Conservation (phyloP, 2,329 filamentous ascomycete genomes). For the Exophiala xenobiotica region DNA sequence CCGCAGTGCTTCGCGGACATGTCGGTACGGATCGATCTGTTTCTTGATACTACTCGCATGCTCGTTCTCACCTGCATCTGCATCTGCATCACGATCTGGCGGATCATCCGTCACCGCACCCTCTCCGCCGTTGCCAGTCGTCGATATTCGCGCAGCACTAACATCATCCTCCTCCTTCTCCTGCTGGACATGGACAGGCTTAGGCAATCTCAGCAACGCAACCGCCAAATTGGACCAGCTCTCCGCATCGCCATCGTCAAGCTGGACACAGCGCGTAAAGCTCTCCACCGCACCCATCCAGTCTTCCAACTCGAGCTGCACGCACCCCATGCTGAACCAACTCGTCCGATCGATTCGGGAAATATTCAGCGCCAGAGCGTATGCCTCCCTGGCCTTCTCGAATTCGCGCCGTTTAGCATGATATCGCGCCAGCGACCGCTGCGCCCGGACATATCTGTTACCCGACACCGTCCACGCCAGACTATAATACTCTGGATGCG, state of each 20-base stretch:
- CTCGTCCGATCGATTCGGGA: conserved; percentile 79
- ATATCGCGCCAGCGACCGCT: conserved; percentile 79
- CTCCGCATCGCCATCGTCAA: conserved; percentile 85
- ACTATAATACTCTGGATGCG: conserved; percentile 71
- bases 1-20: conserved; percentile 71
- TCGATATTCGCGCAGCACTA: conserved; percentile 30
- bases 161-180: neutral
- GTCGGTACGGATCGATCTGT: conserved; percentile 54
- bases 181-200: conserved; percentile 22
- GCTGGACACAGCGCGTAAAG: conserved; percentile 77
- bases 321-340: conserved; percentile 90
- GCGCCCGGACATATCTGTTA: conserved; percentile 77
- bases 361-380: conserved; percentile 70
- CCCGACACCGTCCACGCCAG: conserved; percentile 86
- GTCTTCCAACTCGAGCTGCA: conserved; percentile 72
- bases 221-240: conserved; percentile 95
- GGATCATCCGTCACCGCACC: conserved; percentile 30
- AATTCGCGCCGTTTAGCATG: conserved; percentile 68
- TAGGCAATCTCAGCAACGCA: conserved; percentile 62
- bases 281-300: conserved; percentile 80
- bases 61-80: conserved; percentile 35
- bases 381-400: conserved; percentile 71
- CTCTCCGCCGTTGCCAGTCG: neutral
- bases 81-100: conserved; percentile 21
- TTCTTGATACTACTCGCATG: conserved; percentile 21